phyloP scores from a whole-genome alignment of 371 early-diverging fungal species.

The Actinomortierella ambigua region DNA sequence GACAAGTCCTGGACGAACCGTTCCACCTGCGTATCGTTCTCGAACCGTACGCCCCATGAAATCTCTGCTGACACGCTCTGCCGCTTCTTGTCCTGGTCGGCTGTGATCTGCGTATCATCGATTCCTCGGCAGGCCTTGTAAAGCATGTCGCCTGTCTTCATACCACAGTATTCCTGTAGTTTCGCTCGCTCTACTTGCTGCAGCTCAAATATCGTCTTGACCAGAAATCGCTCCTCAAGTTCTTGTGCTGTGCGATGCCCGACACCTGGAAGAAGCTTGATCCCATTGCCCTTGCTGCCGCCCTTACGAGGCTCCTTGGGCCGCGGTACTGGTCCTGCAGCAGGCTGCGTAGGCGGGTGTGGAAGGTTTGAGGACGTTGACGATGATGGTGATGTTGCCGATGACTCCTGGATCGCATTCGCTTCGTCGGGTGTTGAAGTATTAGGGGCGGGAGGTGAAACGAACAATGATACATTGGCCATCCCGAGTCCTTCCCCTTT shows the following conservation, averaged over 20 bases:
- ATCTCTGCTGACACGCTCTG: constrained; percentile 82
- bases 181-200: constrained; percentile 35
- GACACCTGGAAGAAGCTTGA: constrained; percentile 29
- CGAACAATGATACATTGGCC: constrained; percentile 42
- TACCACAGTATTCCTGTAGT: constrained; percentile 70
- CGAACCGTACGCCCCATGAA: constrained; percentile 88
- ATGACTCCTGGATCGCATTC: background rate
- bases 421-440: background rate
- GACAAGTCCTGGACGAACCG: constrained; percentile 60
- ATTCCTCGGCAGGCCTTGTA: constrained; percentile 73
- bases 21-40: constrained; percentile 64
- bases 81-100: constrained; percentile 58
- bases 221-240: constrained; percentile 24
- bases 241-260: constrained; percentile 41
- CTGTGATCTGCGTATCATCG: constrained; percentile 71
- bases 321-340: background rate
- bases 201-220: constrained; percentile 62
- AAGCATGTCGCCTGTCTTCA: constrained; percentile 70
- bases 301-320: constrained; percentile 9
- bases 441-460: background rate
- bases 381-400: background rate
- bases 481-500: constrained; percentile 47
- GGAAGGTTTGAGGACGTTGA: too few relatives aligned
- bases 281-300: background rate
- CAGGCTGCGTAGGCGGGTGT: too few relatives aligned